Percentiles rank a stretch among this genome's conserved stretches.
Conservation (phyloP, 2,329 filamentous ascomycete species). For the Clarireedia paspali region DNA sequence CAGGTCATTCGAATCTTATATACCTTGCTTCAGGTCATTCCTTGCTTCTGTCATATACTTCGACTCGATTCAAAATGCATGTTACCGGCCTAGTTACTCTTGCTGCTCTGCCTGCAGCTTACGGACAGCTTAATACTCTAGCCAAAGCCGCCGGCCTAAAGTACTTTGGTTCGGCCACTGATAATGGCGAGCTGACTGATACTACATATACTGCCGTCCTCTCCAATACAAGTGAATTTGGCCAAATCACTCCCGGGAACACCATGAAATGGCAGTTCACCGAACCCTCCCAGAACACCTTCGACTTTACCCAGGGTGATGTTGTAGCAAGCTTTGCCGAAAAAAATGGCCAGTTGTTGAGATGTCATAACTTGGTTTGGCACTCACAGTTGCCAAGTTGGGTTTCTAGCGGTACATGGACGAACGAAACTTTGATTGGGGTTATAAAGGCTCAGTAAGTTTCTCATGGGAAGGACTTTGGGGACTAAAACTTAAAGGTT, state of each 20-base stretch:
- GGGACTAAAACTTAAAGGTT: background rate
- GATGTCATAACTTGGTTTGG: constrained; percentile 54
- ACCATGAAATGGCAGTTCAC: constrained; percentile 56
- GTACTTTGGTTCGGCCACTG: constrained; percentile 52
- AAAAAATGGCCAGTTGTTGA: constrained; percentile 42
- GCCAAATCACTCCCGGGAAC: constrained; percentile 58
- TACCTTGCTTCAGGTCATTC: background rate
- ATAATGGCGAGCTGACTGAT: constrained; percentile 42
- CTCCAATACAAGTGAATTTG: constrained; percentile 49
- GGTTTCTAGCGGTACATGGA: constrained; percentile 46
- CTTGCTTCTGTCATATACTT: background rate
- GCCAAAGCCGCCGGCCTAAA: constrained; percentile 45
- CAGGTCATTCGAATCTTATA: background rate
- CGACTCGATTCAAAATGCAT: constrained; percentile 9
- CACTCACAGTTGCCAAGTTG: constrained; percentile 46
- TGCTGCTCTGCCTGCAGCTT: constrained; percentile 10
- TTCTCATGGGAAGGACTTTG: no score
- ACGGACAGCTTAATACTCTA: constrained; percentile 28
- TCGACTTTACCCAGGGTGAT: constrained; percentile 52
- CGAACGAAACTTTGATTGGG: constrained; percentile 45
- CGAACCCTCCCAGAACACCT: constrained; percentile 48
- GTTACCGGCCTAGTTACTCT: constrained; percentile 5
- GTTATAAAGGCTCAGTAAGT: constrained; percentile 46
- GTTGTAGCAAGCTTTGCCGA: constrained; percentile 41
- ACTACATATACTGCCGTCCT: constrained; percentile 47